Percentiles rank a stretch among this genome's conserved stretches.
These are phyloP conservation scores for Phialophora verrucosa DNA, from an alignment of 2,329 filamentous ascomycete species.

Conservation along the genomic window DNA sequence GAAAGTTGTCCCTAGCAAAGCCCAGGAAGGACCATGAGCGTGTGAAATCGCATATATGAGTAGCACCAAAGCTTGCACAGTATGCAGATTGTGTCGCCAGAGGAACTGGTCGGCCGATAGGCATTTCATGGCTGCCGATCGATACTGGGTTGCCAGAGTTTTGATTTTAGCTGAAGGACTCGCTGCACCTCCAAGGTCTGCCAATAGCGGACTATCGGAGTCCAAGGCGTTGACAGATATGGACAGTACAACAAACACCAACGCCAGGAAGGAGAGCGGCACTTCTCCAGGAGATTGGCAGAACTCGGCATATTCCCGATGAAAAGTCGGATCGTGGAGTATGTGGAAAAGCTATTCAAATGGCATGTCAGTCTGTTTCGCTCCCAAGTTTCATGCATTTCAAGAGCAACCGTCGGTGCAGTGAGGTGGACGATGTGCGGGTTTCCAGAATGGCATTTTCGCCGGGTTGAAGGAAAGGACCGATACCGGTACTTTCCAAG, in stretches of 20 bases:
- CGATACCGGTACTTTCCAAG: background rate
- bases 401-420: background rate
- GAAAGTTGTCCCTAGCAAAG: conserved; percentile 48
- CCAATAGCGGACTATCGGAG: conserved; percentile 46
- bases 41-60: conserved; percentile 49
- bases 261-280: conserved; percentile 47
- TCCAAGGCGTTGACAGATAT: conserved; percentile 48
- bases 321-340: conserved; percentile 50
- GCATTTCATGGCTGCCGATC: conserved; percentile 47
- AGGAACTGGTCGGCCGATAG: conserved; percentile 49
- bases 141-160: conserved; percentile 47
- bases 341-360: conserved; percentile 47
- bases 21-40: conserved; percentile 47
- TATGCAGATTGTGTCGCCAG: conserved; percentile 48
- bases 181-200: conserved; percentile 47
- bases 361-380: conserved; percentile 7
- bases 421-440: no score
- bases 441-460: background rate
- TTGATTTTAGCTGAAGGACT: conserved; percentile 47
- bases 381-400: background rate
- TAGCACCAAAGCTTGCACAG: conserved; percentile 49
- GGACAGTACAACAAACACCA: conserved; percentile 48
- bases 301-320: conserved; percentile 48
- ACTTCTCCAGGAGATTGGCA: conserved; percentile 46
- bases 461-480: background rate